Evolutionary conservation across 257 asterid species (phyloP).

Genomic region (Solanum ossicruentum): DNA sequence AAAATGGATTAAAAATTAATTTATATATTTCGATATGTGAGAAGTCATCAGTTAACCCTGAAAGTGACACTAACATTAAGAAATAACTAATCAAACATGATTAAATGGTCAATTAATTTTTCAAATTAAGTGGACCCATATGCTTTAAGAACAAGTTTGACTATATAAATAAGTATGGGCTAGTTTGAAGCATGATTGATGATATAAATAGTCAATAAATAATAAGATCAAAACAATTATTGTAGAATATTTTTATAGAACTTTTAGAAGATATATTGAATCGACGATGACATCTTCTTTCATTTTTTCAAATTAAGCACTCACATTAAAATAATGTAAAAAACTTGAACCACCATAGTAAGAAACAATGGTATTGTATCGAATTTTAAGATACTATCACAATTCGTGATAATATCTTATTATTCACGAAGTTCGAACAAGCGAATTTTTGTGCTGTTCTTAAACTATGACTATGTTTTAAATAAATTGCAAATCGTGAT

Average conservation of each 20-base stretch:
- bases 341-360: too few species aligned
- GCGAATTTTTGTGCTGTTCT: too few species aligned
- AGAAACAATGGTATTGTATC: too few species aligned
- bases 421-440: too few species aligned
- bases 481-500: background rate
- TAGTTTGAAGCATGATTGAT: background rate
- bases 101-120: background rate
- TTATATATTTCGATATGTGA: background rate
- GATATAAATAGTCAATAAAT: background rate
- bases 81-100: background rate
- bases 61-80: background rate
- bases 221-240: background rate
- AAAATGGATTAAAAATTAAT: background rate
- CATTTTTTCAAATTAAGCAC: too few species aligned
- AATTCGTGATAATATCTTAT: too few species aligned
- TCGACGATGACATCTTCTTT: too few species aligned
- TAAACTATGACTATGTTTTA: too few species aligned
- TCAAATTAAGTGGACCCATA: background rate
- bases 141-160: background rate
- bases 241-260: background rate
- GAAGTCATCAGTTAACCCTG: background rate
- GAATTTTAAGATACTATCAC: too few species aligned
- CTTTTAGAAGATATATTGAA: too few species aligned
- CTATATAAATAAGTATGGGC: background rate
- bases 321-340: too few species aligned